These are phyloP conservation scores for Candida xyloterini DNA, from an alignment of 805 yeast genomes.

Conservation along the genomic window DNA sequence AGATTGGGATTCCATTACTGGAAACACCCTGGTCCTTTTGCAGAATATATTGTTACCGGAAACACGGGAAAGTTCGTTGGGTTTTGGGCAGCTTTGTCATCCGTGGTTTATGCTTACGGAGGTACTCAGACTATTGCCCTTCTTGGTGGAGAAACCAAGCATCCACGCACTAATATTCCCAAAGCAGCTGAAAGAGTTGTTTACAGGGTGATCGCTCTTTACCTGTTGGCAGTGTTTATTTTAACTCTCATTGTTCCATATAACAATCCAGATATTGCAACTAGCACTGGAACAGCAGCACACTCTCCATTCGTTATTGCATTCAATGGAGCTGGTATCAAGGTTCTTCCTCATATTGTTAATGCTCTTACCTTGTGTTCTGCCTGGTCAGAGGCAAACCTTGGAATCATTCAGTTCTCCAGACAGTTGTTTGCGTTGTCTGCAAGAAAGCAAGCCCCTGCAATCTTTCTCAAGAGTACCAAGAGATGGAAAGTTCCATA, in stretches of 20 bases:
- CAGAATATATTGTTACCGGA: conserved; percentile 44
- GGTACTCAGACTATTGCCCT: conserved; percentile 38
- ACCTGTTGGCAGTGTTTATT: conserved; percentile 31
- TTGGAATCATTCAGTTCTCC: conserved; percentile 64
- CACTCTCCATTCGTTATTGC: conserved; percentile 76
- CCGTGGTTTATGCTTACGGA: conserved; percentile 57
- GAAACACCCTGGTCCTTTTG: conserved; percentile 39
- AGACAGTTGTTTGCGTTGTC: conserved; percentile 67
- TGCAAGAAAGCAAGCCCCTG: conserved; percentile 66
- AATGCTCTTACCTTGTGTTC: conserved; percentile 59
- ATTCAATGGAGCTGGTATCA: conserved; percentile 57
- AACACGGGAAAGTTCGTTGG: conserved; percentile 43
- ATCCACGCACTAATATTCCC: conserved; percentile 25
- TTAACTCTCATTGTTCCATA: conserved; percentile 46
- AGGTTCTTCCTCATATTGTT: conserved; percentile 64
- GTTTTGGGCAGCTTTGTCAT: conserved; percentile 53
- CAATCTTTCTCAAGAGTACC: conserved; percentile 53
- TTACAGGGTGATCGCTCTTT: conserved; percentile 23
- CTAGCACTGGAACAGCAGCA: conserved; percentile 56
- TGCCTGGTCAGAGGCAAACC: conserved; percentile 62
- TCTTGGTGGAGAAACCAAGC: conserved; percentile 23
- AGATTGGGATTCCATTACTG: conserved; percentile 40
- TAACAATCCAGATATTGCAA: conserved; percentile 38
- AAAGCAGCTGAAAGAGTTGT: conserved; percentile 24
- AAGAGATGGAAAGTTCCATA: conserved; percentile 58